Conservation (phyloP, 2,329 filamentous ascomycete species). For the Ophiocordyceps camponoti-rufipedis region DNA sequence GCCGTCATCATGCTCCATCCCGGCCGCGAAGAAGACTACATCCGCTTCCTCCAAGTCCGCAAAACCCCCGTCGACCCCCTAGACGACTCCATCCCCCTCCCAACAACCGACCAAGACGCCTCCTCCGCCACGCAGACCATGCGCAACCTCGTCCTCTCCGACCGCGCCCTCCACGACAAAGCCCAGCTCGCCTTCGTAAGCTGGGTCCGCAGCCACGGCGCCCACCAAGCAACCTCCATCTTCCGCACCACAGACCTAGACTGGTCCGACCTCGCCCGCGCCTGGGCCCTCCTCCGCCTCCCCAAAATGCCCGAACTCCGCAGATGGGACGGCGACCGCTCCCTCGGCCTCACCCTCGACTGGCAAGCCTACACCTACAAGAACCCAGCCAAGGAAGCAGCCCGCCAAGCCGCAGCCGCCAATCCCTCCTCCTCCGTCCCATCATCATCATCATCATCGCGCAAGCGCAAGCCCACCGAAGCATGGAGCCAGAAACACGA, state of each 20-base stretch:
- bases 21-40: conserved; percentile 76
- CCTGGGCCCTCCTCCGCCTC: conserved; percentile 73
- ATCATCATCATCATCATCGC: conserved; percentile 3
- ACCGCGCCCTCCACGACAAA: conserved; percentile 57
- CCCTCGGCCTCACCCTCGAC: conserved; percentile 43
- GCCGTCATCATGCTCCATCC: conserved; percentile 75
- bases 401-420: conserved; percentile 16
- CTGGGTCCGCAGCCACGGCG: conserved; percentile 81
- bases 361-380: conserved; percentile 53
- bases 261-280: conserved; percentile 64
- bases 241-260: conserved; percentile 69
- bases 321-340: conserved; percentile 50
- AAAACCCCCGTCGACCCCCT: conserved; percentile 65
- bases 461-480: conserved; percentile 44
- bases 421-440: too few species aligned
- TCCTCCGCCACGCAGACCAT: conserved; percentile 37
- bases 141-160: conserved; percentile 32
- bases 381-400: conserved; percentile 50
- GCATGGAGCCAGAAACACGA: conserved; percentile 60
- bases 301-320: conserved; percentile 89
- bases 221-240: conserved; percentile 80
- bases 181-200: conserved; percentile 83
- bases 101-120: conserved; percentile 43
- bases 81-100: conserved; percentile 30
- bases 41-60: conserved; percentile 69